Conservation (phyloP, 805 yeast genomes). For the Wickerhamiella occidentalis region DNA sequence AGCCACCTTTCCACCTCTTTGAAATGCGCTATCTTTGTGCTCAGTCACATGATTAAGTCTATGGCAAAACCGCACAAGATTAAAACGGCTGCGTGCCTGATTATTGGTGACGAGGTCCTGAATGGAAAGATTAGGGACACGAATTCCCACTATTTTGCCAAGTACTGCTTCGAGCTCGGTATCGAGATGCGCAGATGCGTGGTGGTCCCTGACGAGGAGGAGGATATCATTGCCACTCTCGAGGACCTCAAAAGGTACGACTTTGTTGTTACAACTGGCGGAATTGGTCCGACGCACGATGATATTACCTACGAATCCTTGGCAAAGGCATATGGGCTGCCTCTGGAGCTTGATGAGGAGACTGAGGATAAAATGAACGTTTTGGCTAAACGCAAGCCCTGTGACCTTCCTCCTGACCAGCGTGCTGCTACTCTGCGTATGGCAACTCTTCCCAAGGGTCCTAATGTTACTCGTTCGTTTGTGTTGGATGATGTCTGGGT, state of each 20-base stretch:
- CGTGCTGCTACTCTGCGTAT: constrained; percentile 54
- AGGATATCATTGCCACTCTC: constrained; percentile 48
- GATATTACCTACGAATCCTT: constrained; percentile 71
- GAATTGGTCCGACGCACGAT: constrained; percentile 82
- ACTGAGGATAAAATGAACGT: constrained; percentile 49
- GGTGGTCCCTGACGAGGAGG: constrained; percentile 66
- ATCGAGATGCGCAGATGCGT: constrained; percentile 53
- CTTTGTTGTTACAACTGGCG: constrained; percentile 58
- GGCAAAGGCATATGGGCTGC: constrained; percentile 50
- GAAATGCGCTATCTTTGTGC: not conserved
- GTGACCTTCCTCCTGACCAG: constrained; percentile 30
- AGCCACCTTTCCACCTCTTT: too few relatives aligned
- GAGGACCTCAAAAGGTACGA: constrained; percentile 44
- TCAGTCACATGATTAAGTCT: constrained; percentile 6
- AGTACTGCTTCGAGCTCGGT: constrained; percentile 54
- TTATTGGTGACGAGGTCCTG: constrained; percentile 80
- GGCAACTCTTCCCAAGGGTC: constrained; percentile 61
- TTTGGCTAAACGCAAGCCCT: constrained; percentile 24
- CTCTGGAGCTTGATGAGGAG: constrained; percentile 40
- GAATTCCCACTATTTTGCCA: constrained; percentile 61
- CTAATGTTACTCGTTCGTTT: constrained; percentile 27
- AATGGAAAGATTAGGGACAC: constrained; percentile 77
- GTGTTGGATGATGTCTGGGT: constrained; percentile 59
- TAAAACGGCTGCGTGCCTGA: constrained; percentile 28
- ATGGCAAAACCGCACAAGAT: constrained; percentile 13